Base-by-base conservation (phyloP, 2,329 filamentous ascomycete genomes). In the Calonectria crousiana region DNA sequence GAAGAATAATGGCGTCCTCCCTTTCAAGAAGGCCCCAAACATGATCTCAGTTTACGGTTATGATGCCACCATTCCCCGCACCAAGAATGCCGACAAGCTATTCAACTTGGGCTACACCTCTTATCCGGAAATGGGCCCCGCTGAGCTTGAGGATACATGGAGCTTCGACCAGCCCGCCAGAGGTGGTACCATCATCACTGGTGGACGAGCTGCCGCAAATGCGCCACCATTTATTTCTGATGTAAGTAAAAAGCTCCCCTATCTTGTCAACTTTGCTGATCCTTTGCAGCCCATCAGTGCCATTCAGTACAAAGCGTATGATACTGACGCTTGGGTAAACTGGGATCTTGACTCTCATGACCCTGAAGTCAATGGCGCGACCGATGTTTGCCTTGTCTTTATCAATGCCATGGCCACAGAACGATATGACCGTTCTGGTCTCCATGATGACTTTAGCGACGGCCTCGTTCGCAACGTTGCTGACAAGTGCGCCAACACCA, bases 381-480 rank as follows among this genome's bases (percentile, higher is more conserved):
- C 80, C 2, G 89, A 93, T 3, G 91, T 94, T 67, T 66, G 98
- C 93, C 81, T 98, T 28, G 95, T 97, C 1, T 98, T 98, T 83
- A 93, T 92, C 71, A 98, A 94, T 80, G 90, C 89, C 30, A 95
- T 95, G 82, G 91, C 93, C 0, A 94, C 94, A 0, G 95, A 98
- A 84, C 94, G 94, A 0, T 95, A 90, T 83, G 89, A 95, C 75
- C 88, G 92, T 60, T 85, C 90, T 0, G 89, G 90, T 11, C 88
- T 96, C 30, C 89, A 90, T 64, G 94, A 97, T 80, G 93, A 92
- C 76, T 90, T 90, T 58, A 92, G 90, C 72, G 92, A 94, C 75
- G 82, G 84, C 0, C 86, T 94, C 0, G 88, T 94, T 0, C 82
- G 85, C 0, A 91, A 90, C 70, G 90, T 93, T 0, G 92, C 92